Evolutionary conservation across 2,329 filamentous ascomycete species (phyloP).

Genomic region (Stagonosporopsis chrysanthemi): DNA sequence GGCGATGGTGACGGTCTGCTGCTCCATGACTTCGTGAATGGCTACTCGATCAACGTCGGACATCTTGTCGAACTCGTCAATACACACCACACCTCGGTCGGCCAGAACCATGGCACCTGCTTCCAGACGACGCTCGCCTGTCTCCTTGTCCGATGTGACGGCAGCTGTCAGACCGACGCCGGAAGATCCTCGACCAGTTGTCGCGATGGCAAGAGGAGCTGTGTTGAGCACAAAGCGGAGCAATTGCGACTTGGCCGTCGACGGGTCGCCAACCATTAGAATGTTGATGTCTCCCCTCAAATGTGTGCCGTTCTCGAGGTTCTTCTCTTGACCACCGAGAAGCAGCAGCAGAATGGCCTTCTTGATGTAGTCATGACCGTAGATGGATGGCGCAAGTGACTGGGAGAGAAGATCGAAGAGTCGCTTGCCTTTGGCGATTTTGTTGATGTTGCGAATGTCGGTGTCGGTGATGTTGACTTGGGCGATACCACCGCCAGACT

Average conservation of each 20-base stretch:
- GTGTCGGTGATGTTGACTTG: constrained; percentile 93
- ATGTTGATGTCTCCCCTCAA: constrained; percentile 99
- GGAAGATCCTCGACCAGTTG: constrained; percentile 94
- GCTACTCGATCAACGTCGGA: constrained; percentile 96
- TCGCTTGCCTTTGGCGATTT: constrained; percentile 91
- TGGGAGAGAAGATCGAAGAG: constrained; percentile 92
- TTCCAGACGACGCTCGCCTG: constrained; percentile 90
- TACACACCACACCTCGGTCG: constrained; percentile 96
- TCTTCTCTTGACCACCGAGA: constrained; percentile 96
- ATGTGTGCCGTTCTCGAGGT: constrained; percentile 96
- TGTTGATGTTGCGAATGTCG: constrained; percentile 98
- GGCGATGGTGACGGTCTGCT: constrained; percentile 98
- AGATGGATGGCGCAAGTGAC: constrained; percentile 94
- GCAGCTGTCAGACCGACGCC: constrained; percentile 97
- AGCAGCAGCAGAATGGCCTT: constrained; percentile 96
- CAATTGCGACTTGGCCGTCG: constrained; percentile 97
- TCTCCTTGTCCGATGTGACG: constrained; percentile 96
- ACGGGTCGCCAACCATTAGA: constrained; percentile 98
- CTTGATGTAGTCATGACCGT: constrained; percentile 96
- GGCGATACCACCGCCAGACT: constrained; percentile 92
- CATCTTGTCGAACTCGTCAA: constrained; percentile 99
- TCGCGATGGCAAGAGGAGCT: constrained; percentile 93
- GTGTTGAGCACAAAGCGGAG: constrained; percentile 97
- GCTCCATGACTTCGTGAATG: constrained; percentile 99
- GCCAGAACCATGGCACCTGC: constrained; percentile 98